Evolutionary conservation across 2,329 filamentous ascomycete species (phyloP), one percentile per base, ranked within the genome.

Genomic region (Dendryphion nanum): DNA sequence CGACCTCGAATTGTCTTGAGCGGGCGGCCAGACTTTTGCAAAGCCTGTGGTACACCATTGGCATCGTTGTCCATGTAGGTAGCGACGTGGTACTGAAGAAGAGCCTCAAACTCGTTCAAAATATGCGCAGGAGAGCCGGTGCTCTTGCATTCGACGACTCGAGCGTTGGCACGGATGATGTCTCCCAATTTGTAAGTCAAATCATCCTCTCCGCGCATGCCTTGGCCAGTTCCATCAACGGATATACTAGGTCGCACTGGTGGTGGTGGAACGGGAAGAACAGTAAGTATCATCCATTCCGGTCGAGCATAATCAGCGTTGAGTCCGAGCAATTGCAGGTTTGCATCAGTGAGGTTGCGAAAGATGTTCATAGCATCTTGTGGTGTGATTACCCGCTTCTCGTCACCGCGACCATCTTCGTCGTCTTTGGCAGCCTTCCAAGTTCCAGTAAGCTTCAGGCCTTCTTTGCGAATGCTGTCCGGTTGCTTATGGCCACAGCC

Each of bases 11-110:
- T 95, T 13, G 93, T 89, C 73, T 98, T 98, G 52, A 98, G 86
- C 1, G 94, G 90, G 60, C 94, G 83, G 33, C 94, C 94, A 40
- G 89, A 95, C 75, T 98, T 98, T 62, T 98, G 94, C 60, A 97
- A 76, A 3, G 93, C 91, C 55, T 93, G 89, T 3, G 93, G 93
- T 55, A 94, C 84, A 34, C 91, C 90, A 47, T 94, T 93, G 68
- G 97, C 96, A 64, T 98, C 91, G 58, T 98, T 99, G 69, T 98
- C 93, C 94, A 99, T 98, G 70, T 96, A 95, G 1, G 94, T 98
- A 30, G 94, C 94, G 43, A 98, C 90, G 60, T 98, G 94, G 62
- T 95, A 99, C 63, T 99, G 94, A 24, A 99, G 75, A 20, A 98
- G 73, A 47, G 85, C 82, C 67, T 95, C 89, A 42, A 96, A 97